These are phyloP conservation scores for Debaryomycetaceae sp. DNA, from an alignment of 1,139 yeast species.

Conservation along the genomic window DNA sequence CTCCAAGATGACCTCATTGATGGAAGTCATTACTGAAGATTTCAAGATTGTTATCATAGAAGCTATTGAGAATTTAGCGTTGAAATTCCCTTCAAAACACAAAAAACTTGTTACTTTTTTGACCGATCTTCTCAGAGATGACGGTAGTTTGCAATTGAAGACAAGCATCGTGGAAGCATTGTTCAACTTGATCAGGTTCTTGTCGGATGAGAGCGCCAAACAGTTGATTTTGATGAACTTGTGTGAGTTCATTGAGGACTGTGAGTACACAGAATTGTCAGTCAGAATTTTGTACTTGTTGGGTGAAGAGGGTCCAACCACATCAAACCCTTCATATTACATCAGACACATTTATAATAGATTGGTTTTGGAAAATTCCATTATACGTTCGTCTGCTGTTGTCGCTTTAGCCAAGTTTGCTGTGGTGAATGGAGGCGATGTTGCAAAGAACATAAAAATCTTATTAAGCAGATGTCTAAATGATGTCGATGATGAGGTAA, in stretches of 20 bases:
- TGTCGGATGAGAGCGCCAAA: constrained; percentile 71
- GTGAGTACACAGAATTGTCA: constrained; percentile 91
- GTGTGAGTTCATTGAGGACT: constrained; percentile 97
- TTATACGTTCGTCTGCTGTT: constrained; percentile 94
- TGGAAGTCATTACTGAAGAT: constrained; percentile 93
- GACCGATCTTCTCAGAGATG: constrained; percentile 83
- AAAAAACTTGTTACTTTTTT: constrained; percentile 78
- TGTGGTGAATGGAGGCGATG: constrained; percentile 64
- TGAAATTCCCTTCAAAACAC: constrained; percentile 91
- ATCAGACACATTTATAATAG: constrained; percentile 96
- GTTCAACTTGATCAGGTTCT: constrained; percentile 80
- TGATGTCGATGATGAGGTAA: constrained; percentile 94
- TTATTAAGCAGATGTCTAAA: constrained; percentile 79
- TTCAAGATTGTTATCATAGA: constrained; percentile 93
- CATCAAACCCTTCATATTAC: constrained; percentile 83
- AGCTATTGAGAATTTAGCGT: constrained; percentile 87
- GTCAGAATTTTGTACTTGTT: constrained; percentile 87
- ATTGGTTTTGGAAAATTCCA: constrained; percentile 91
- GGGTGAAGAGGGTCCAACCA: constrained; percentile 92
- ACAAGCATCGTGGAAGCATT: constrained; percentile 88
- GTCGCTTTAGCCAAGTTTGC: constrained; percentile 91
- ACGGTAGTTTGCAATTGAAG: constrained; percentile 84
- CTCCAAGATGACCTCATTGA: constrained; percentile 80
- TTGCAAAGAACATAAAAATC: constrained; percentile 68
- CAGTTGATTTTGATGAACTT: constrained; percentile 82